These are phyloP conservation scores for Tylopilus rubrobrunneus DNA, from an alignment of 768 basidiomycete genomes.

Conservation along the genomic window DNA sequence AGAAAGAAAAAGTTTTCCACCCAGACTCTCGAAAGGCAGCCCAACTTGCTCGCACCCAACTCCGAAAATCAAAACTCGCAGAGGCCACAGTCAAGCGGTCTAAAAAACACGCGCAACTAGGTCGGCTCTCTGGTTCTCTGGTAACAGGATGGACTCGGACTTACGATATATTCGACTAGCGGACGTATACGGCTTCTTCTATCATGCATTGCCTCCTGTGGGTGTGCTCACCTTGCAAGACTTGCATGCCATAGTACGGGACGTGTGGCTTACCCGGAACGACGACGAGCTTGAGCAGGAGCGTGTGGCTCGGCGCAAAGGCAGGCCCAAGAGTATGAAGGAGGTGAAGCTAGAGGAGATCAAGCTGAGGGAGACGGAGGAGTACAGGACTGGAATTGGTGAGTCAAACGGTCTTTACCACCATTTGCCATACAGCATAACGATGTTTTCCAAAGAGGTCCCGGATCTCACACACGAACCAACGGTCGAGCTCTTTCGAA, in stretches of 20 bases:
- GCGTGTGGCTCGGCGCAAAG: constrained; percentile 57
- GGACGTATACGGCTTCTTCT: constrained; percentile 75
- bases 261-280: constrained; percentile 72
- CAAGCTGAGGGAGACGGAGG: constrained; percentile 63
- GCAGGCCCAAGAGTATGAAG: constrained; percentile 68
- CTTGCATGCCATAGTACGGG: constrained; percentile 58
- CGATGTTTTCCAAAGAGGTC: constrained; percentile 48
- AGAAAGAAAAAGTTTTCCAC: constrained; percentile 79
- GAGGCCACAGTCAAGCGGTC: constrained; percentile 51
- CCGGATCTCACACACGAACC: constrained; percentile 71
- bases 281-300: constrained; percentile 65
- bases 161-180: constrained; percentile 35
- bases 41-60: constrained; percentile 61
- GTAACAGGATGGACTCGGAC: not conserved
- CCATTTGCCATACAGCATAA: not conserved
- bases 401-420: constrained; percentile 19
- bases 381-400: constrained; percentile 82
- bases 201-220: constrained; percentile 61
- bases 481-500: constrained; percentile 67
- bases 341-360: constrained; percentile 67
- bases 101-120: constrained; percentile 53
- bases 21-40: constrained; percentile 81
- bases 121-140: constrained; percentile 28
- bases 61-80: constrained; percentile 66
- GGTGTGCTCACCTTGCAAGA: constrained; percentile 56